Conservation (phyloP, 208 protist genomes). For the Endotrypanum monterogeii region DNA sequence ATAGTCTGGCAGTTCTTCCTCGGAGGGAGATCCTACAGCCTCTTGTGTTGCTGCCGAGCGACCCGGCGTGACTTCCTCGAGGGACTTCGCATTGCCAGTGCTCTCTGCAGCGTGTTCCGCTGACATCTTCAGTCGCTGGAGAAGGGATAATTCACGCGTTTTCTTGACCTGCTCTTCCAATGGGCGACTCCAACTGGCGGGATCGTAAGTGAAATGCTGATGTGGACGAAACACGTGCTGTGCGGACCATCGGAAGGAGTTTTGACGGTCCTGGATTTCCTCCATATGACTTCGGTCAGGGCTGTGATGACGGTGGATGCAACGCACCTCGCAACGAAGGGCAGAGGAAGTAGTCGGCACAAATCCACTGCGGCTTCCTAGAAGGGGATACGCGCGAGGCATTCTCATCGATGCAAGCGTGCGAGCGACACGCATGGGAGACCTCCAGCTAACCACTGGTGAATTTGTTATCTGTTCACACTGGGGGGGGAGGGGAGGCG, state of each 20-base stretch:
- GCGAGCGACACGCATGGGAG: neutral
- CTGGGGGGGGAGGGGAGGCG: too few species aligned
- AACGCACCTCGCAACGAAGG: neutral
- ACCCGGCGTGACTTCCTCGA: neutral
- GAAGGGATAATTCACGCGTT: slow-evolving; percentile 31
- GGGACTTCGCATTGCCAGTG: slow-evolving; percentile 2
- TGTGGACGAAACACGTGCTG: slow-evolving; percentile 76
- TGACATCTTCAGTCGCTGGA: slow-evolving; percentile 48
- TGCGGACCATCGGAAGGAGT: slow-evolving; percentile 62
- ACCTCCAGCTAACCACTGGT: neutral
- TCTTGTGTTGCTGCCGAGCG: neutral
- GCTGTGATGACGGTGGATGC: slow-evolving; percentile 34
- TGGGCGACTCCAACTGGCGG: slow-evolving; percentile 65
- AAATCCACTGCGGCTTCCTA: neutral
- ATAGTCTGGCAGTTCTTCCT: slow-evolving; percentile 5
- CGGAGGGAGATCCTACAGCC: neutral
- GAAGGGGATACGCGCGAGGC: neutral
- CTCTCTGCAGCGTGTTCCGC: slow-evolving; percentile 44
- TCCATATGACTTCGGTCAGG: slow-evolving; percentile 71
- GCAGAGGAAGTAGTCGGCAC: neutral
- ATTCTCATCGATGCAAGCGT: neutral
- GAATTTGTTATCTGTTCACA: too few species aligned
- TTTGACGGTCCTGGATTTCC: slow-evolving; percentile 74
- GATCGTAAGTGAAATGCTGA: slow-evolving; percentile 87
- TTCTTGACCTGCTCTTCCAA: slow-evolving; percentile 55